Conservation (phyloP, 2,329 filamentous ascomycete species). For the Fusarium siculi region DNA sequence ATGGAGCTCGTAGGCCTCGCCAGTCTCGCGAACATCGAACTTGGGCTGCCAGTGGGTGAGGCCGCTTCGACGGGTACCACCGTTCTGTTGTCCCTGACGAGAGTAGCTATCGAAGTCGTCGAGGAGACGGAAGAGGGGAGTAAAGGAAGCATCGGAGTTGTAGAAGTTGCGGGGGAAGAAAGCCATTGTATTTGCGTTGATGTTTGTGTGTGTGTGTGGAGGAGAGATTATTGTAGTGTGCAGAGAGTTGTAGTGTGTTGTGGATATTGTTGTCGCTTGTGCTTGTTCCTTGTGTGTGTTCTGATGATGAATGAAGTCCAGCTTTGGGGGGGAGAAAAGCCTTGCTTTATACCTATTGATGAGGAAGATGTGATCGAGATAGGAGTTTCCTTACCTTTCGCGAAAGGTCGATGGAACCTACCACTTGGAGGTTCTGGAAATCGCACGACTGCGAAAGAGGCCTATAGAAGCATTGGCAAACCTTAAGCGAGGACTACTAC, state of each 20-base stretch:
- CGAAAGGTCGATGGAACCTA: conserved; percentile 29
- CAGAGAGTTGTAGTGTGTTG: conserved; percentile 19
- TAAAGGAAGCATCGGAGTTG: conserved; percentile 63
- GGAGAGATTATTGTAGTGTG: conserved; percentile 41
- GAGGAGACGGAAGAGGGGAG: conserved; percentile 71
- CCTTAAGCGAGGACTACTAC: not conserved
- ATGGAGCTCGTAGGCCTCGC: conserved; percentile 77
- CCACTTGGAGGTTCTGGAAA: conserved; percentile 42
- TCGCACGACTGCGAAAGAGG: conserved; percentile 17
- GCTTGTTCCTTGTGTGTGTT: conserved; percentile 42
- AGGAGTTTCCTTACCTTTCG: conserved; percentile 30
- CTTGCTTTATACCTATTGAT: conserved; percentile 47
- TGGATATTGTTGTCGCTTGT: conserved; percentile 14
- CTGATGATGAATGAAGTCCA: conserved; percentile 42
- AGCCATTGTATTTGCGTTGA: conserved; percentile 61
- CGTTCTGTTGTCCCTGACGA: conserved; percentile 47
- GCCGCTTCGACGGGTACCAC: conserved; percentile 37
- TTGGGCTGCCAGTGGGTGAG: conserved; percentile 75
- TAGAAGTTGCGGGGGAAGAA: conserved; percentile 67
- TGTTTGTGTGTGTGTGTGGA: conserved; percentile 33
- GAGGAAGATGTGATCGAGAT: conserved; percentile 7
- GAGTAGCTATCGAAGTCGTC: conserved; percentile 71
- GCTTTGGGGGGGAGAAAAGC: conserved; percentile 13
- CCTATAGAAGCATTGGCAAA: conserved; percentile 18
- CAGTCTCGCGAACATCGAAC: conserved; percentile 81